Percentiles rank a stretch among this genome's conserved stretches.
phyloP scores from a whole-genome alignment of 2,329 filamentous ascomycete species.

The Plenodomus lindquistii region DNA sequence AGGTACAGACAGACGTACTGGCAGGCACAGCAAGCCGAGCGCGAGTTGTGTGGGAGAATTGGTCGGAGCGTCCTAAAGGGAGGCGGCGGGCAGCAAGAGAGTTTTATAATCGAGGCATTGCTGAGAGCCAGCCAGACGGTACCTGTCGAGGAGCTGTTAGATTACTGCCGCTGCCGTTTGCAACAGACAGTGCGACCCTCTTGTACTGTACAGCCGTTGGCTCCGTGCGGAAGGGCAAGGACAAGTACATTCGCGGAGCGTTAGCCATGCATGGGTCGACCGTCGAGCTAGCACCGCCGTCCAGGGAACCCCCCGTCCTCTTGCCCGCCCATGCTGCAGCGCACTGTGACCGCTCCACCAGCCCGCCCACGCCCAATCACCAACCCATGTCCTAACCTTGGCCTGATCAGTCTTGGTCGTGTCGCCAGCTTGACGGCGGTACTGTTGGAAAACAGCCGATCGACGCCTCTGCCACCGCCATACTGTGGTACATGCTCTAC shows the following conservation, averaged over 20 bases:
- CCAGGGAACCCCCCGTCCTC: conserved; percentile 32
- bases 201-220: conserved; percentile 46
- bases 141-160: conserved; percentile 44
- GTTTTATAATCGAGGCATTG: conserved; percentile 46
- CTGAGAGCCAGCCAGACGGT: conserved; percentile 41
- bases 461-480: too few relatives aligned
- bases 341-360: conserved; percentile 26
- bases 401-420: too few relatives aligned
- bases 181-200: conserved; percentile 46
- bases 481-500: too few relatives aligned
- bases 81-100: conserved; percentile 37
- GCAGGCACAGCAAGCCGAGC: background rate
- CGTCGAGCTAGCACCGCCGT: conserved; percentile 28
- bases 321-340: conserved; percentile 20
- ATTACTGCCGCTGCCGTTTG: conserved; percentile 48
- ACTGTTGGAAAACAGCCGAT: too few relatives aligned
- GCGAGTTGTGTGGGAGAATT: conserved; percentile 19
- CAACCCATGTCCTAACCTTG: conserved; percentile 18
- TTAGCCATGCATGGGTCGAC: too few relatives aligned
- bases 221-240: conserved; percentile 44
- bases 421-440: too few relatives aligned
- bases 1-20: conserved; percentile 7
- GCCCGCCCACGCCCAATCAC: conserved; percentile 31
- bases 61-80: conserved; percentile 35
- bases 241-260: conserved; percentile 38